A percentile compares a stretch with the other conserved stretches of the same genome.
Conservation (phyloP, 176 grass and related monocot species). For the Tillandsia leiboldiana region DNA sequence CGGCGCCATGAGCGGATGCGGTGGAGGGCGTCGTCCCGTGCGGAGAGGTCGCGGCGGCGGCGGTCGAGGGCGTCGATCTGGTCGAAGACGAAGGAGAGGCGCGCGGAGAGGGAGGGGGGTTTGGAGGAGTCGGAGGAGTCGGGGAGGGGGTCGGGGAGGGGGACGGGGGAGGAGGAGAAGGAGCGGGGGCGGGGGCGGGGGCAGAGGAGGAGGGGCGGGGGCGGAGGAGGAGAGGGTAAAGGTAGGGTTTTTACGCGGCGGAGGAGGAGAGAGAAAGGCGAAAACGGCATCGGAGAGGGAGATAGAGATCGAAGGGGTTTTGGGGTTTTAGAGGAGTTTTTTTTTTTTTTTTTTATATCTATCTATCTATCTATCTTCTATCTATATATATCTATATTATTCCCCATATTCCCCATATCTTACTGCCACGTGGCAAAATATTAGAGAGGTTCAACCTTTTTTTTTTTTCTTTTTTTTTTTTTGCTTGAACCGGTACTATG, state of each 20-base stretch:
- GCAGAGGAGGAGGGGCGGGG: neutral
- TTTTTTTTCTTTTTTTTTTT: no score
- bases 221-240: neutral
- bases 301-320: neutral
- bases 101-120: conserved; percentile 67
- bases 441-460: no score
- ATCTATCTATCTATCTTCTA: no score
- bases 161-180: conserved; percentile 13
- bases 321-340: no score
- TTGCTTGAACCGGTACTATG: no score
- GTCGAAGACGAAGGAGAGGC: conserved; percentile 93
- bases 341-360: no score
- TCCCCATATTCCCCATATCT: no score
- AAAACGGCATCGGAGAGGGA: conserved; percentile 24
- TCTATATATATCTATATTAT: no score
- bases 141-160: neutral
- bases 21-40: conserved; percentile 65
- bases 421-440: no score
- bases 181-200: neutral
- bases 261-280: conserved; percentile 13
- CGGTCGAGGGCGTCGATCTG: conserved; percentile 73
- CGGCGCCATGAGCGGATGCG: conserved; percentile 80
- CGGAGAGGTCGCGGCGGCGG: conserved; percentile 48
- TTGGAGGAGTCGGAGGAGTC: conserved; percentile 27
- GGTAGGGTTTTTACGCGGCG: neutral